Percentiles rank a stretch among this genome's conserved stretches.
Conservation (phyloP, 176 grass and related monocot genomes). For the Zea mays region Zm-B73-REFERENCE-NAM-5.0 NC_050100.1:175496001-175496500, state of each 20-base stretch:
- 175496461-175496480: no score
- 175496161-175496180: slow-evolving; percentile 11
- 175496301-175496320: background rate
- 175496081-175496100: no score
- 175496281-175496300: background rate
- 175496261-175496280: background rate
- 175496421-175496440: no score
- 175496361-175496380: background rate
- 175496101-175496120: background rate
- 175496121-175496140: background rate
- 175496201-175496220: background rate
- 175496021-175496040: no score
- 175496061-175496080: no score
- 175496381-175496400: background rate
- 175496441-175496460: no score
- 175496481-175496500: no score
- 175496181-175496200: slow-evolving; percentile 11
- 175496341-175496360: background rate
- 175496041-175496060: no score
- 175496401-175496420: no score
- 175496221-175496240: background rate
- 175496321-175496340: background rate
- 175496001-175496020: no score
- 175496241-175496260: background rate
- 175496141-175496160: slow-evolving; percentile 24